phyloP scores from a whole-genome alignment of 2,329 filamentous ascomycete genomes.

The Hymenoscyphus infarciens region DNA sequence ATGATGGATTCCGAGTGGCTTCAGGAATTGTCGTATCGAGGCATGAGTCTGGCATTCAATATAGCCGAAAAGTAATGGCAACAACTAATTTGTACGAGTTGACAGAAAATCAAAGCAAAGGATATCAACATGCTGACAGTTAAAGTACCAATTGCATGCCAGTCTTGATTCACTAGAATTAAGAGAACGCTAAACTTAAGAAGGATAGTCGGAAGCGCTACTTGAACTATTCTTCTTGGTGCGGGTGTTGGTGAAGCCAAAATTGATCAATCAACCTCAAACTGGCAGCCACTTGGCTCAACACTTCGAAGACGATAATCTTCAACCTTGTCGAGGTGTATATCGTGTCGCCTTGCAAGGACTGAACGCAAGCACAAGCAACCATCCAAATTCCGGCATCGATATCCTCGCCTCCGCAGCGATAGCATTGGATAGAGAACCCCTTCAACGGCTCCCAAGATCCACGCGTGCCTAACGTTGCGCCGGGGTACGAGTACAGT shows the following conservation, averaged over 20 bases:
- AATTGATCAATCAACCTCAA: too few species aligned
- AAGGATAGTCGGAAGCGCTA: background rate
- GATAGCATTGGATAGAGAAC: background rate
- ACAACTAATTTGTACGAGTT: background rate
- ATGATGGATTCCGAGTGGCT: slow-evolving; percentile 3
- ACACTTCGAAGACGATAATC: background rate
- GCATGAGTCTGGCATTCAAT: background rate
- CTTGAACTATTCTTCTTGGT: background rate
- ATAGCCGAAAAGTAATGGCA: background rate
- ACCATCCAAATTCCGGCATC: background rate
- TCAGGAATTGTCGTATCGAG: background rate
- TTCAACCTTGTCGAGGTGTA: background rate
- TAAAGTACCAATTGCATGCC: background rate
- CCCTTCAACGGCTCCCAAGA: background rate
- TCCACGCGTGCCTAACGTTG: background rate
- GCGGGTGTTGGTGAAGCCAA: too few species aligned
- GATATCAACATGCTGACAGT: too few species aligned
- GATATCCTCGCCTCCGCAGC: background rate
- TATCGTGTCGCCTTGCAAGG: background rate
- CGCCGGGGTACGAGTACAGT: background rate
- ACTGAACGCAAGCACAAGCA: background rate
- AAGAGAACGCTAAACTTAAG: background rate
- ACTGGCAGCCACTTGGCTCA: too few species aligned
- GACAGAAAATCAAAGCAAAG: background rate
- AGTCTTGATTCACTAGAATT: background rate